These are phyloP conservation scores for Furcasterigmium furcatum DNA, from an alignment of 2,329 filamentous ascomycete genomes.

Conservation along the genomic window DNA sequence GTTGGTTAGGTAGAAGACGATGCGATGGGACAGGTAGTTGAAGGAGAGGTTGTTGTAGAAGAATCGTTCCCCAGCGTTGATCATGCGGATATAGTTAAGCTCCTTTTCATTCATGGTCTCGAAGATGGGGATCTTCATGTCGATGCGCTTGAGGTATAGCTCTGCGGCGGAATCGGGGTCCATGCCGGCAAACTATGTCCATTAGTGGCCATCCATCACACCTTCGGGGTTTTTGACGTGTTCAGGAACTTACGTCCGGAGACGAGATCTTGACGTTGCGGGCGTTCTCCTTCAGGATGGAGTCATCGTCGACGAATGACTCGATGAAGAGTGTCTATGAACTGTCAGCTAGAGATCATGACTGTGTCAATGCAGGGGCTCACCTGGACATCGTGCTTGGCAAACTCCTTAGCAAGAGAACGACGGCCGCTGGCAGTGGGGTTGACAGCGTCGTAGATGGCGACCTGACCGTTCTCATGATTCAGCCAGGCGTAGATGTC, in stretches of 20 bases:
- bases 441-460: slow-evolving; percentile 98
- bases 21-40: slow-evolving; percentile 92
- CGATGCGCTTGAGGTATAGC: slow-evolving; percentile 86
- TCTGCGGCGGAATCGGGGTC: slow-evolving; percentile 86
- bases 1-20: slow-evolving; percentile 97
- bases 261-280: slow-evolving; percentile 97
- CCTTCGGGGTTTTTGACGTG: no score
- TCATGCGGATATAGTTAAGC: slow-evolving; percentile 98
- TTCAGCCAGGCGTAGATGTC: slow-evolving; percentile 97
- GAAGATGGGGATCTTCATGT: slow-evolving; percentile 89
- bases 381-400: slow-evolving; percentile 94
- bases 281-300: slow-evolving; percentile 94
- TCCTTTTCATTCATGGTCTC: slow-evolving; percentile 95
- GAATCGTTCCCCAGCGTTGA: slow-evolving; percentile 90
- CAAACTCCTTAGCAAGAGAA: slow-evolving; percentile 89
- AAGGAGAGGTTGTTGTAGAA: slow-evolving; percentile 97
- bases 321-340: slow-evolving; percentile 91
- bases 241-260: slow-evolving; percentile 84
- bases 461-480: slow-evolving; percentile 95
- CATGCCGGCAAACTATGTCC: slow-evolving; percentile 77
- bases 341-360: background rate
- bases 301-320: slow-evolving; percentile 89
- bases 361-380: background rate
- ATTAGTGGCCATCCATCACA: slow-evolving; percentile 10
- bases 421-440: slow-evolving; percentile 78